Evolutionary conservation across 1,139 yeast species (phyloP), one percentile per base, ranked within the genome.

Genomic region (Protomyces lactucae-debilis): DNA sequence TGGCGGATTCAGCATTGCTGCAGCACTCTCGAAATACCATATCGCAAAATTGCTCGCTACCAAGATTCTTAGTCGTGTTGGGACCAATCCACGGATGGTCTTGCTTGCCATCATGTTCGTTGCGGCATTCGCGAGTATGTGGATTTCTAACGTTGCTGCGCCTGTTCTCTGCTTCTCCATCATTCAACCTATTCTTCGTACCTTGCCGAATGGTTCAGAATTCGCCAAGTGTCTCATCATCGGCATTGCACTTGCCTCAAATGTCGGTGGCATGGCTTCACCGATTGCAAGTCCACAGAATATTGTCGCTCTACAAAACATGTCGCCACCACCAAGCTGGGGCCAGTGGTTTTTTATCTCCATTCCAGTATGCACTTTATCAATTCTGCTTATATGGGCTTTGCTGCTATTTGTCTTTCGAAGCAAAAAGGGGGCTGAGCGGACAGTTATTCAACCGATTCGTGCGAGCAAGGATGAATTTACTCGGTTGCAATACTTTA

Each of bases 241-340:
- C 60, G 97, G 97, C 63, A 87, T 92, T 70, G 97, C 97, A 0
- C 78, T 92, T 65, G 95, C 97, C 1, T 87, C 96, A 3, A 90
- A 92, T 73, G 80, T 92, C 65, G 97, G 96, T 35, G 98, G 98
- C 71, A 91, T 91, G 95, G 87, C 96, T 0, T 89, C 97, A 2
- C 98, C 98, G 10, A 92, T 92, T 72, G 90, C 97, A 0, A 88
- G 96, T 8, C 98, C 98, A 3, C 98, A 92, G 74, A 92, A 92
- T 74, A 88, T 92, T 69, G 85, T 92, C 72, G 96, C 97, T 0
- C 79, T 92, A 61, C 90, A 90, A 68, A 80, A 87, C 69, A 92
- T 92, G 97, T 79, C 78, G 64, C 97, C 97, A 3, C 85, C 82
- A 68, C 97, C 97, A 2, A 88, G 95, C 16, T 92, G 98, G 98